Conservation (phyloP, 805 yeast genomes). For the Zygoascus tannicola region DNA sequence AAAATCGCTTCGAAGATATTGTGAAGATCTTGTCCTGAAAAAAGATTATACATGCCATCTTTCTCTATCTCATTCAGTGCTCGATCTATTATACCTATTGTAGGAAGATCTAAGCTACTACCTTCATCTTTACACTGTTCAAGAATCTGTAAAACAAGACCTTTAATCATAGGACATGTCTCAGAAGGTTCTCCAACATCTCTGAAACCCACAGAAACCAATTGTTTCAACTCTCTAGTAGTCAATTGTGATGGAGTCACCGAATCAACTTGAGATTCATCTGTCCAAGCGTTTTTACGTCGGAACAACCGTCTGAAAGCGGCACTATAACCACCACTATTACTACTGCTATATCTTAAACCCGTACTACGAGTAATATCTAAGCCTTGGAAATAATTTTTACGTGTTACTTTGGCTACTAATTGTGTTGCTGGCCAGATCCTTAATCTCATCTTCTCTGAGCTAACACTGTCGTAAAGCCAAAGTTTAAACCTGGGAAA, state of each 20-base stretch:
- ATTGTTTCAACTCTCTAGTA: background rate
- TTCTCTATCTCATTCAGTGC: background rate
- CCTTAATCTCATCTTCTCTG: no score
- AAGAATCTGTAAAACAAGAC: background rate
- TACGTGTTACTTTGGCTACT: no score
- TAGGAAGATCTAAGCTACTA: background rate
- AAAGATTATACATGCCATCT: background rate
- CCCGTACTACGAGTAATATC: no score
- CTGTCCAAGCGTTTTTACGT: background rate
- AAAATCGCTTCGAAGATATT: background rate
- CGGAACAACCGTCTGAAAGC: constrained; percentile 1
- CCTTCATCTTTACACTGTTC: background rate
- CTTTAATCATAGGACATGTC: background rate
- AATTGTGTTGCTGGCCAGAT: no score
- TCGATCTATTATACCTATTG: background rate
- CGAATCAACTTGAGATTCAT: background rate
- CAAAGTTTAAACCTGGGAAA: no score
- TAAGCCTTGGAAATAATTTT: no score
- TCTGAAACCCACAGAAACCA: background rate
- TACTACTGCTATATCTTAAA: background rate
- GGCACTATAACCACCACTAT: background rate
- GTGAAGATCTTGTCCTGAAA: background rate
- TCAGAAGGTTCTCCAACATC: background rate
- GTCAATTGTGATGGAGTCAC: background rate
- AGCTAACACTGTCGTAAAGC: no score